These are phyloP conservation scores for Alternaria postmessia DNA, from an alignment of 2,329 filamentous ascomycete species.

Conservation along the genomic window DNA sequence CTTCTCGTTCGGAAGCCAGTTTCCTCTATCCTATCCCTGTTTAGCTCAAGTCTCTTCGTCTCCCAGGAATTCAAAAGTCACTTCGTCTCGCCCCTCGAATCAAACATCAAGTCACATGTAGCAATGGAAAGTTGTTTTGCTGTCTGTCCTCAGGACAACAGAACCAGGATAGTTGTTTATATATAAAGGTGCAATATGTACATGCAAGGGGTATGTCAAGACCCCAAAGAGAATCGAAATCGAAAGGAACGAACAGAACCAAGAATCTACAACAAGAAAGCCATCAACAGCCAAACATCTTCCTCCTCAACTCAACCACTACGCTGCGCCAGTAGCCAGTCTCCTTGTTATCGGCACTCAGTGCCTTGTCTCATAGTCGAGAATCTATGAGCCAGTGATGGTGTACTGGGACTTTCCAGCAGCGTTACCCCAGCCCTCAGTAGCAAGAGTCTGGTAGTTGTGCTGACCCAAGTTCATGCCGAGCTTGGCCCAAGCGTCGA, in stretches of 20 bases:
- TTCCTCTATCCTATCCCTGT: neutral
- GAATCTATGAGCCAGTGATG: constrained; percentile 25
- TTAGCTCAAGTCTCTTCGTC: too few species aligned
- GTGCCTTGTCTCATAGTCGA: neutral
- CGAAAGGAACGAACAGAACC: neutral
- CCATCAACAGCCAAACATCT: neutral
- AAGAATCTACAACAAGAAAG: constrained; percentile 6
- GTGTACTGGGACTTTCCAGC: constrained; percentile 41
- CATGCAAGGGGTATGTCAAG: constrained; percentile 5
- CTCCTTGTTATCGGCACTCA: neutral
- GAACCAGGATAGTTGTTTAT: neutral
- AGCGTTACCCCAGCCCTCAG: constrained; percentile 42
- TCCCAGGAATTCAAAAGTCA: neutral
- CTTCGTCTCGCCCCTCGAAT: neutral
- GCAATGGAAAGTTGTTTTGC: neutral
- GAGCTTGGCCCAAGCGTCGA: constrained; percentile 39
- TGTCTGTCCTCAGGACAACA: constrained; percentile 1
- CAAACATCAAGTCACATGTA: neutral
- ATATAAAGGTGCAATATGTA: constrained; percentile 10
- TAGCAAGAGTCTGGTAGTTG: constrained; percentile 42
- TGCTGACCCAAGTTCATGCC: constrained; percentile 38
- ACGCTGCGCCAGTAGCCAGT: neutral
- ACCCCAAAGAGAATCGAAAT: constrained; percentile 3
- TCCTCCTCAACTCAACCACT: neutral
- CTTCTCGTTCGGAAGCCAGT: neutral